These are phyloP conservation scores for Pichia norvegensis DNA, from an alignment of 1,139 yeast species.

Conservation along the genomic window DNA sequence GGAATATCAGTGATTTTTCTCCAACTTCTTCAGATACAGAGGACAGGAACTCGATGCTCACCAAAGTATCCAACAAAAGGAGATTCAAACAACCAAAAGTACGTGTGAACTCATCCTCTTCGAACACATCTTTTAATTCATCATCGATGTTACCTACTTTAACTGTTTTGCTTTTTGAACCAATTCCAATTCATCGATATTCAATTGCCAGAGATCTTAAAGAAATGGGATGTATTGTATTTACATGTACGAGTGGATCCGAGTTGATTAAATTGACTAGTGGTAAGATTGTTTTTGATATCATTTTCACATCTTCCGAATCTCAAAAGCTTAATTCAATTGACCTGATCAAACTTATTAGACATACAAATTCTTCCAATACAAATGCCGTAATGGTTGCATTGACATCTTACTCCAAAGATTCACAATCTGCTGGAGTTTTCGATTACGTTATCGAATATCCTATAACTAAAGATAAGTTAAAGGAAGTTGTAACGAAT, in stretches of 20 bases:
- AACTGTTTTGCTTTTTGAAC: conserved; percentile 71
- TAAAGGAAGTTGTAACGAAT: conserved; percentile 24
- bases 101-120: conserved; percentile 17
- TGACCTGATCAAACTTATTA: conserved; percentile 65
- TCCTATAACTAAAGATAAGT: conserved; percentile 50
- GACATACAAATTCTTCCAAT: conserved; percentile 69
- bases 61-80: conserved; percentile 39
- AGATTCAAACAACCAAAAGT: background rate
- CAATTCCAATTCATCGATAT: conserved; percentile 75
- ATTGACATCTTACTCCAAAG: conserved; percentile 63
- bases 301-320: conserved; percentile 70
- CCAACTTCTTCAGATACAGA: conserved; percentile 69
- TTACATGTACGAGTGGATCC: conserved; percentile 71
- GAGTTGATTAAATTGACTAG: conserved; percentile 78
- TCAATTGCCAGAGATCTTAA: conserved; percentile 60
- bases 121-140: conserved; percentile 1
- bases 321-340: conserved; percentile 59
- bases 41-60: conserved; percentile 44
- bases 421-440: conserved; percentile 48
- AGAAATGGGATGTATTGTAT: conserved; percentile 72
- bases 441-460: conserved; percentile 72
- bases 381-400: conserved; percentile 73
- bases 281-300: conserved; percentile 75
- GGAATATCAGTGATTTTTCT: conserved; percentile 40
- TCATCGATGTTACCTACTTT: conserved; percentile 6